phyloP scores from a whole-genome alignment of 2,329 filamentous ascomycete genomes.

The Orbilia brochopaga region DNA sequence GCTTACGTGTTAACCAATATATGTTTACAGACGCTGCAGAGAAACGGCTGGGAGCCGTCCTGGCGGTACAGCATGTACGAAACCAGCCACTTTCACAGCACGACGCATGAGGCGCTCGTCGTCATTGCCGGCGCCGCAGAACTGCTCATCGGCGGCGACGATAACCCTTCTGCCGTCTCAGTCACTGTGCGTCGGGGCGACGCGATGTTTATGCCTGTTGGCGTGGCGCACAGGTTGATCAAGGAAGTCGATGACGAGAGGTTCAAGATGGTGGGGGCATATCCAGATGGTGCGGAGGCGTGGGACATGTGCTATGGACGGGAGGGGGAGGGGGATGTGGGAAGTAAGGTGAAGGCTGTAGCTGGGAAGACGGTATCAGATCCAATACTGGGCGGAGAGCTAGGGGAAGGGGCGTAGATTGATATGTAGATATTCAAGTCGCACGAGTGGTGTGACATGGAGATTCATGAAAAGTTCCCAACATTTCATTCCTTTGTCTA shows the following conservation, averaged over 20 bases:
- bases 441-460: too few species aligned
- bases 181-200: slow-evolving; percentile 63
- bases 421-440: slow-evolving; percentile 30
- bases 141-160: slow-evolving; percentile 65
- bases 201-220: slow-evolving; percentile 67
- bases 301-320: slow-evolving; percentile 64
- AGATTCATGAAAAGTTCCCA: background rate
- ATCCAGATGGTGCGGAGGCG: slow-evolving; percentile 60
- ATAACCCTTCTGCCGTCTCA: slow-evolving; percentile 60
- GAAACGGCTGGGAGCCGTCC: slow-evolving; percentile 31
- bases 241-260: slow-evolving; percentile 59
- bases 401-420: slow-evolving; percentile 57
- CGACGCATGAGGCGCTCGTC: slow-evolving; percentile 66
- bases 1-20: background rate
- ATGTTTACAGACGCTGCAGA: slow-evolving; percentile 1
- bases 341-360: slow-evolving; percentile 60
- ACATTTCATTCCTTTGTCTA: slow-evolving; percentile 5
- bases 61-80: slow-evolving; percentile 65
- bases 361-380: slow-evolving; percentile 60
- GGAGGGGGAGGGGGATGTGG: slow-evolving; percentile 59
- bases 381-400: slow-evolving; percentile 60
- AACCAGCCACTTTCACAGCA: slow-evolving; percentile 65
- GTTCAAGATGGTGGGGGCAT: slow-evolving; percentile 67
- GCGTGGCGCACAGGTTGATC: slow-evolving; percentile 60
- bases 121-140: slow-evolving; percentile 64